Evolutionary conservation across 805 yeast species (phyloP).

Genomic region (Saturnispora silvae): DNA sequence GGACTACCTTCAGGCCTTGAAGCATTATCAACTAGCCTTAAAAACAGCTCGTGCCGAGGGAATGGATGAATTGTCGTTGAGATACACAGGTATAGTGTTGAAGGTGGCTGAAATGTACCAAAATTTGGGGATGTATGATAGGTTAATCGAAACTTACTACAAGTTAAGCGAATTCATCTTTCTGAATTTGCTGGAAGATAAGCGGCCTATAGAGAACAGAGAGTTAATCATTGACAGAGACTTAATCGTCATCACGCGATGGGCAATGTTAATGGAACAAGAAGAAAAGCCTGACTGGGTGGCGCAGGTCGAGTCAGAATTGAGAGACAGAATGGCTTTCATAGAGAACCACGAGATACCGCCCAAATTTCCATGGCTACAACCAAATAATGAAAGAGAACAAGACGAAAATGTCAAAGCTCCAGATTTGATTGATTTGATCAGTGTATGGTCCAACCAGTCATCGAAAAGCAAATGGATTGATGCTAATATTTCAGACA

Average conservation of each 20-base stretch:
- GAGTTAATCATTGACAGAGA: constrained; percentile 24
- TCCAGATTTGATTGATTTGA: constrained; percentile 16
- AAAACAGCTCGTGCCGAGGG: constrained; percentile 45
- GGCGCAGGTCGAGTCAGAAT: constrained; percentile 12
- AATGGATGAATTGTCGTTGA: constrained; percentile 54
- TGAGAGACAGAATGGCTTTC: constrained; percentile 20
- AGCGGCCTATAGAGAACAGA: constrained; percentile 13
- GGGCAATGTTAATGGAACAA: constrained; percentile 17
- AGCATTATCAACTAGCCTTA: constrained; percentile 65
- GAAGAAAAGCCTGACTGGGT: constrained; percentile 7
- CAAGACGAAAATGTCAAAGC: not conserved
- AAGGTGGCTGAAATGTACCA: constrained; percentile 85
- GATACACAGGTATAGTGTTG: constrained; percentile 83
- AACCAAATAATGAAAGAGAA: not conserved
- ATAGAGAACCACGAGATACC: constrained; percentile 17
- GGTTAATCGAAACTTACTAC: constrained; percentile 51
- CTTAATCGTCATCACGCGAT: constrained; percentile 20
- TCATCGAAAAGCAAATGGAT: constrained; percentile 15
- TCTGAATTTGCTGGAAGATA: constrained; percentile 18
- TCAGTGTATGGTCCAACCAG: constrained; percentile 14
- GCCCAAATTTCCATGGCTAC: constrained; percentile 11
- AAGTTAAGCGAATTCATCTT: constrained; percentile 21
- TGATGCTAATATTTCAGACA: constrained; percentile 14
- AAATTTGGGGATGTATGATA: constrained; percentile 45
- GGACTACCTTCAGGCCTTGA: constrained; percentile 59